phyloP scores from a whole-genome alignment of 345 rosid genomes.

The Dimocarpus longan region DNA sequence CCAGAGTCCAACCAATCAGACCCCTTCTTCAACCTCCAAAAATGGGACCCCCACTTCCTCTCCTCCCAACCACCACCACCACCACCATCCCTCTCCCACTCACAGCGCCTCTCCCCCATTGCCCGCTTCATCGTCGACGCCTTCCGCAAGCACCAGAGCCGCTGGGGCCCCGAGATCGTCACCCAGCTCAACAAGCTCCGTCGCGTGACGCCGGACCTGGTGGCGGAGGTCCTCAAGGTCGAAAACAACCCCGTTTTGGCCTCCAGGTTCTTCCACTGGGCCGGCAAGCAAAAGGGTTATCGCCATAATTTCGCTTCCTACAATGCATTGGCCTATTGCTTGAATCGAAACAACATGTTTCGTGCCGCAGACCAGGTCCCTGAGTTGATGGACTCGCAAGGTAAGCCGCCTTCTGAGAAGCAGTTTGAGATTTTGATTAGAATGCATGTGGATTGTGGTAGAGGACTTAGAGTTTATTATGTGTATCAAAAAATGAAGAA shows the following conservation, averaged over 20 bases:
- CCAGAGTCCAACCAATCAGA: slow-evolving; percentile 15
- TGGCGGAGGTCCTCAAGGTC: slow-evolving; percentile 75
- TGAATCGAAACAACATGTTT: slow-evolving; percentile 55
- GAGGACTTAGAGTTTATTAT: slow-evolving; percentile 79
- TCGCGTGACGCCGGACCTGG: slow-evolving; percentile 75
- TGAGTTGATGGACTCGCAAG: slow-evolving; percentile 84
- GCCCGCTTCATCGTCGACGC: slow-evolving; percentile 82
- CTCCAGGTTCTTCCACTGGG: slow-evolving; percentile 93
- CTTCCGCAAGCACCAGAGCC: slow-evolving; percentile 55
- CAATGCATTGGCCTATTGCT: slow-evolving; percentile 88
- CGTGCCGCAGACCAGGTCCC: slow-evolving; percentile 93
- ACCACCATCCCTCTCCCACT: slow-evolving; percentile 35
- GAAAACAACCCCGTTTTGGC: slow-evolving; percentile 58
- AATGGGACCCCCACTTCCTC: slow-evolving; percentile 69
- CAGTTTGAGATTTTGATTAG: slow-evolving; percentile 93
- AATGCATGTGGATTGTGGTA: slow-evolving; percentile 81
- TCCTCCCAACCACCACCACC: slow-evolving; percentile 24
- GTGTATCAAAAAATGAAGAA: slow-evolving; percentile 92
- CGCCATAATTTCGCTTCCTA: slow-evolving; percentile 72
- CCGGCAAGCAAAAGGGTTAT: slow-evolving; percentile 89
- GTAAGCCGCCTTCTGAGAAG: slow-evolving; percentile 74
- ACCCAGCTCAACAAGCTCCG: slow-evolving; percentile 83
- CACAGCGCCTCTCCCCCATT: slow-evolving; percentile 73
- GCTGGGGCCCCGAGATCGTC: slow-evolving; percentile 70
- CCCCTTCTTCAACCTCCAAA: slow-evolving; percentile 64